Percentiles rank a stretch among this genome's conserved stretches.
These are phyloP conservation scores for Artemisia annua DNA, from an alignment of 129 eudicot genomes.

Conservation along the genomic window DNA sequence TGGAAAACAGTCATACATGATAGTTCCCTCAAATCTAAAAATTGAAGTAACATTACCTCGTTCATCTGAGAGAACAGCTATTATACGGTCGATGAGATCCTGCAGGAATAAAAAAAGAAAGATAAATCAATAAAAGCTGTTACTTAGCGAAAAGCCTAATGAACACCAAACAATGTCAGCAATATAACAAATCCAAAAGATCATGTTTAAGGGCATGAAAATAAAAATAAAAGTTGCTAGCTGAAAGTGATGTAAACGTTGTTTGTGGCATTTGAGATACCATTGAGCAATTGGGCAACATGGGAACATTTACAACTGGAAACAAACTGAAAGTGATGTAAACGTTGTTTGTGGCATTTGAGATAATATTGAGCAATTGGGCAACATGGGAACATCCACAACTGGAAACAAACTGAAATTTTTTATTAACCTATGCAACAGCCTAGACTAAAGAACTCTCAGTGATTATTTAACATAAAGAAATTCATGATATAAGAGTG, in stretches of 20 bases:
- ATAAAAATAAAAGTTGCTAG: neutral
- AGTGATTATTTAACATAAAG: slow-evolving; percentile 4
- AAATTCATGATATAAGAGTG: slow-evolving; percentile 12
- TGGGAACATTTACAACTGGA: slow-evolving; percentile 5
- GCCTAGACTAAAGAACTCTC: neutral
- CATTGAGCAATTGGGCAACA: neutral
- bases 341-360: neutral
- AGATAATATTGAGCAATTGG: neutral
- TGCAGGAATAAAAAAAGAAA: slow-evolving; percentile 30
- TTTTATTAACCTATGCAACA: slow-evolving; percentile 12
- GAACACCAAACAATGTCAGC: neutral
- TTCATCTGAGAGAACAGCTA: slow-evolving; percentile 72
- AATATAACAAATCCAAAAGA: neutral
- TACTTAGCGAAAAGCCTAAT: neutral
- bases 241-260: neutral
- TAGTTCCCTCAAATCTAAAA: neutral
- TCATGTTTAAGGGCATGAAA: slow-evolving; percentile 4
- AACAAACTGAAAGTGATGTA: neutral
- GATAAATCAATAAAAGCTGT: slow-evolving; percentile 10
- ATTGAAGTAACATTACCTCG: slow-evolving; percentile 48
- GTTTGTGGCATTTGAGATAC: neutral
- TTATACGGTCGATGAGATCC: slow-evolving; percentile 91
- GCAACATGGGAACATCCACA: slow-evolving; percentile 2
- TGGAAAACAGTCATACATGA: neutral
- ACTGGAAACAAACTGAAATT: neutral